Percentiles rank a stretch among this genome's conserved stretches.
phyloP scores from a whole-genome alignment of 176 grass and related monocot genomes.

The Juncus effusus region DNA sequence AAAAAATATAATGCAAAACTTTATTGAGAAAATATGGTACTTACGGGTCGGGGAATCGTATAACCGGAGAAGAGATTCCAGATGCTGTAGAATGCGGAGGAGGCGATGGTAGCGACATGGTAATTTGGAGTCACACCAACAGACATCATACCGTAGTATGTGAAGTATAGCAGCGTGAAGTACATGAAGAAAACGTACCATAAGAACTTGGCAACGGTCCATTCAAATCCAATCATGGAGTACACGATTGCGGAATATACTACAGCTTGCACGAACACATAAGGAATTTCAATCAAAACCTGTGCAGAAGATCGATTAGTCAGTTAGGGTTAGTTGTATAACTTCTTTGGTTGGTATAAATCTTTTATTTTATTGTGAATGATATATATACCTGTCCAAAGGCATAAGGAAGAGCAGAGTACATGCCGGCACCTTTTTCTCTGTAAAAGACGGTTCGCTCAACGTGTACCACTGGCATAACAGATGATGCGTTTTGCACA shows the following conservation, averaged over 20 bases:
- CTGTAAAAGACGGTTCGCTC: constrained; percentile 90
- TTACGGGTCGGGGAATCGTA: constrained; percentile 34
- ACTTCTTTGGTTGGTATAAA: neutral
- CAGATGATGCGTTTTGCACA: constrained; percentile 53
- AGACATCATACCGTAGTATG: constrained; percentile 45
- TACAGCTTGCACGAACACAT: constrained; percentile 25
- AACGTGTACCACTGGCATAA: constrained; percentile 73
- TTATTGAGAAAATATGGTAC: neutral
- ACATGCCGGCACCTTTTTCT: constrained; percentile 89
- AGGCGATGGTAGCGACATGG: constrained; percentile 21
- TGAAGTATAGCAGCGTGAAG: constrained; percentile 49
- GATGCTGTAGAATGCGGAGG: constrained; percentile 25
- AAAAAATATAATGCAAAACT: neutral
- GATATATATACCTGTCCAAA: constrained; percentile 72
- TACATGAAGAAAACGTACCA: constrained; percentile 48
- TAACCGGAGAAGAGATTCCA: constrained; percentile 49
- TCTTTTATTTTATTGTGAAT: neutral
- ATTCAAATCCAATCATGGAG: constrained; percentile 39
- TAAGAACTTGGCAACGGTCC: constrained; percentile 36
- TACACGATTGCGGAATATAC: constrained; percentile 36
- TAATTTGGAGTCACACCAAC: constrained; percentile 41
- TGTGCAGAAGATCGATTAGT: constrained; percentile 8
- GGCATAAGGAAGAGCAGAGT: constrained; percentile 88
- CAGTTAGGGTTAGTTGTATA: neutral
- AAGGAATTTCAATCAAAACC: constrained; percentile 38